phyloP scores from a whole-genome alignment of 1,284 basidiomycete genomes.

The Chalciporus sp. region DNA sequence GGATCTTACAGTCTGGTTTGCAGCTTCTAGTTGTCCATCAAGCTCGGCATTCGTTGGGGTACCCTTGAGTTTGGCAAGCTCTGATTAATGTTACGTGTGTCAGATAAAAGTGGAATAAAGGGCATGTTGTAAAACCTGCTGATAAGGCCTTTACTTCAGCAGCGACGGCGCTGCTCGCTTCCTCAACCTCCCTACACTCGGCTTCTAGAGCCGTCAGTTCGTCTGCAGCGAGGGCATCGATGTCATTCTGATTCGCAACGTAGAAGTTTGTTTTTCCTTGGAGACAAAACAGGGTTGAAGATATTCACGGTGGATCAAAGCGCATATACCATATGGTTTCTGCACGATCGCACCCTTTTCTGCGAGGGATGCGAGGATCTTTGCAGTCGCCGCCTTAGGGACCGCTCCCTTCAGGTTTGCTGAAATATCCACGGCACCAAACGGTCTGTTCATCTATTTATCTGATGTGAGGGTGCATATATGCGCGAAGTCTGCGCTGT shows the following conservation, averaged over 20 bases:
- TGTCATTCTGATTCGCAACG: slow-evolving; percentile 72
- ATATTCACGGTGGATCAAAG: neutral
- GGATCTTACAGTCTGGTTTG: slow-evolving; percentile 44
- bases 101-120: neutral
- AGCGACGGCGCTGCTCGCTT: slow-evolving; percentile 56
- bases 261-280: slow-evolving; percentile 84
- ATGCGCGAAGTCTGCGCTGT: neutral
- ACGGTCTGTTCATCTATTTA: slow-evolving; percentile 71
- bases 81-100: slow-evolving; percentile 42
- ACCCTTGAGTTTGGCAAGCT: slow-evolving; percentile 61
- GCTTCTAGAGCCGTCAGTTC: slow-evolving; percentile 58
- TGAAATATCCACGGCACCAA: slow-evolving; percentile 82
- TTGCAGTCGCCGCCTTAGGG: slow-evolving; percentile 79
- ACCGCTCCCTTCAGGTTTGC: slow-evolving; percentile 87
- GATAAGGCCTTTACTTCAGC: slow-evolving; percentile 42
- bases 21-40: slow-evolving; percentile 46
- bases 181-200: slow-evolving; percentile 59
- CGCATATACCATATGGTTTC: slow-evolving; percentile 70
- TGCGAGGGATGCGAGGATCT: slow-evolving; percentile 75
- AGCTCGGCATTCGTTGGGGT: slow-evolving; percentile 74
- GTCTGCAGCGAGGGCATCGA: slow-evolving; percentile 60
- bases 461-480: slow-evolving; percentile 2
- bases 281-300: neutral
- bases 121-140: slow-evolving; percentile 22
- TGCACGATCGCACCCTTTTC: slow-evolving; percentile 76